Conservation (phyloP, 2,329 filamentous ascomycete genomes). For the Pyrenophora seminiperda region DNA sequence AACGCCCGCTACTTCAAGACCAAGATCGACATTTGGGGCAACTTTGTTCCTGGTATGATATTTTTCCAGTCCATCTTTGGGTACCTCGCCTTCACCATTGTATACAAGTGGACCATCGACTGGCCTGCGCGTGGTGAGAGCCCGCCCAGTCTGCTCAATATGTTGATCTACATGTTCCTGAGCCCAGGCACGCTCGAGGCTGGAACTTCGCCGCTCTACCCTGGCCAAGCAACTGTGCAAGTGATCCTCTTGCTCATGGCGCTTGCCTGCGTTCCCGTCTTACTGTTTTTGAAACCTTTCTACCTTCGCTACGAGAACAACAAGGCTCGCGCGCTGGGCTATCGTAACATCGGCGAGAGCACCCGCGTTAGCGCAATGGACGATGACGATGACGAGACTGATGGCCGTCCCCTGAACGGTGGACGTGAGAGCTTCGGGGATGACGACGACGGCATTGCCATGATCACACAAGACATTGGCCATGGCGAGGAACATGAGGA, state of each 20-base stretch:
- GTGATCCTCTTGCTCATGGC: conserved; percentile 79
- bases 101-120: conserved; percentile 96
- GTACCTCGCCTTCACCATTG: conserved; percentile 88
- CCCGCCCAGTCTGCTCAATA: conserved; percentile 91
- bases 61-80: conserved; percentile 99
- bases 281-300: conserved; percentile 94
- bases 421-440: conserved; percentile 69
- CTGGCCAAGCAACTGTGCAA: conserved; percentile 77
- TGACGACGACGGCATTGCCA: conserved; percentile 80
- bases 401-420: conserved; percentile 61
- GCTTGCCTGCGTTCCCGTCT: conserved; percentile 81
- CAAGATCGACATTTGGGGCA: conserved; percentile 94
- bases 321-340: conserved; percentile 81
- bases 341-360: conserved; percentile 89
- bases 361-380: conserved; percentile 88
- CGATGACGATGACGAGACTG: conserved; percentile 74
- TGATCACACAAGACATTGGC: conserved; percentile 83
- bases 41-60: conserved; percentile 97
- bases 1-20: conserved; percentile 95
- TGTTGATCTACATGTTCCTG: conserved; percentile 99
- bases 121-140: conserved; percentile 71
- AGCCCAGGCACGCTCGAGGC: conserved; percentile 77
- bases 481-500: conserved; percentile 84
- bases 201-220: conserved; percentile 67
- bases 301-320: conserved; percentile 96